Evolutionary conservation across 306 rosid genomes (phyloP).

Genomic region (Rosa persica): DNA sequence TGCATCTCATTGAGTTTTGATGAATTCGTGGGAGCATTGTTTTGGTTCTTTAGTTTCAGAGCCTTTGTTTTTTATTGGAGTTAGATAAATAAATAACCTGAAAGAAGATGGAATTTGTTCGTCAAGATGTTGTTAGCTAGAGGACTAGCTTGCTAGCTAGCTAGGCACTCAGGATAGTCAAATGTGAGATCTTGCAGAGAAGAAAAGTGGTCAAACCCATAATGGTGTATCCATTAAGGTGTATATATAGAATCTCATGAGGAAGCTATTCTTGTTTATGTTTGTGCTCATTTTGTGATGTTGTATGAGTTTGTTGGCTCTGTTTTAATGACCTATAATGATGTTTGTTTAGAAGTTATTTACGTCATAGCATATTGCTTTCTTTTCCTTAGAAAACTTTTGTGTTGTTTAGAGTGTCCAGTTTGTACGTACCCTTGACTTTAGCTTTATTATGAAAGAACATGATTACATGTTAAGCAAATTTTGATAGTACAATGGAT

Average conservation of each 20-base stretch:
- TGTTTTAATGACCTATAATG: not conserved
- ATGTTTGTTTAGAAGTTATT: not conserved
- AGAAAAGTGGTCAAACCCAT: conserved; percentile 79
- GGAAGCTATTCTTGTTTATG: too few species aligned
- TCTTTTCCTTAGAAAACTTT: not conserved
- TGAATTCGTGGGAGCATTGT: too few species aligned
- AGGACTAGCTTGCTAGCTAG: not conserved
- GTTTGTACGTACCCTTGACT: not conserved
- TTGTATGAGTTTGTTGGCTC: not conserved
- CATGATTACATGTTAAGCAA: too few species aligned
- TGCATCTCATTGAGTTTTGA: too few species aligned
- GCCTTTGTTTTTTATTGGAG: too few species aligned
- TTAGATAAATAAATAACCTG: too few species aligned
- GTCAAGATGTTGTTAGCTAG: not conserved
- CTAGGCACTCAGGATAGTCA: conserved; percentile 29
- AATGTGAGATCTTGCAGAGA: conserved; percentile 47
- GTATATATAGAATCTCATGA: conserved; percentile 50
- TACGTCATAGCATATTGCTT: not conserved
- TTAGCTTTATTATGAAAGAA: too few species aligned
- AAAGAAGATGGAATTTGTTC: too few species aligned
- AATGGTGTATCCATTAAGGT: conserved; percentile 59
- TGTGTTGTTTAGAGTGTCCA: not conserved
- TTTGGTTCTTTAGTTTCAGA: too few species aligned
- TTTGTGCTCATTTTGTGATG: too few species aligned
- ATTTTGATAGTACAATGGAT: too few species aligned